Conservation (phyloP, 306 rosid species). For the Leucaena leucocephala region DNA sequence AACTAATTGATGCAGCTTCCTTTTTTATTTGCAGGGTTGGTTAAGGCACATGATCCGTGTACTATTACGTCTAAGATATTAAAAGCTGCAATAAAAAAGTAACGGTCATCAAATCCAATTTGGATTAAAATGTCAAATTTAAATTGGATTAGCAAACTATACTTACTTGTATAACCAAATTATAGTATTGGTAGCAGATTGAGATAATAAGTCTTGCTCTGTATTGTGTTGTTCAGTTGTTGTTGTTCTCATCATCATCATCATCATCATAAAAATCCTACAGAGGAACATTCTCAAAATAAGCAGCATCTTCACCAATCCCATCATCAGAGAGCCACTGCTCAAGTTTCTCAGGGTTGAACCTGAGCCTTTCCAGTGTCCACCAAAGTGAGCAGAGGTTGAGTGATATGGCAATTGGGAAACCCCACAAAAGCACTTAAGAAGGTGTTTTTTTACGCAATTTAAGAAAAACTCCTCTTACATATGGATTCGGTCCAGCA, state of each 20-base stretch:
- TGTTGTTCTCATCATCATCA: neutral
- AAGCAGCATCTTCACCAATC: neutral
- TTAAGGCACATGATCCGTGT: neutral
- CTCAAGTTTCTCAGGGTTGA: neutral
- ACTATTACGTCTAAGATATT: neutral
- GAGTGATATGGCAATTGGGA: neutral
- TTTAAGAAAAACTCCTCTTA: too few species aligned
- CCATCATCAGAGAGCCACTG: neutral
- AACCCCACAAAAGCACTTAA: too few species aligned
- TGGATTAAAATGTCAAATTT: constrained; percentile 8
- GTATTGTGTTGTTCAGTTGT: neutral
- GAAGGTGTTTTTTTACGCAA: too few species aligned
- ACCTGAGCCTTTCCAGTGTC: neutral
- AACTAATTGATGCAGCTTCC: constrained; percentile 17
- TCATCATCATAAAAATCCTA: too few species aligned
- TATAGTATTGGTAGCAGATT: neutral
- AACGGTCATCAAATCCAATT: neutral
- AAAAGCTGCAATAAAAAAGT: neutral
- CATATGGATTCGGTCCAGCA: too few species aligned
- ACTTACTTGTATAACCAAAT: neutral
- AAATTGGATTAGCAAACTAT: neutral
- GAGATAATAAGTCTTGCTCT: too few species aligned
- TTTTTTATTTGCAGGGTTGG: constrained; percentile 28
- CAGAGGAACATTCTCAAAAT: neutral
- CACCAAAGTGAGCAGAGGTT: neutral